These are phyloP conservation scores for Boletus rubescentipes DNA, from an alignment of 768 basidiomycete genomes.

Conservation along the genomic window DNA sequence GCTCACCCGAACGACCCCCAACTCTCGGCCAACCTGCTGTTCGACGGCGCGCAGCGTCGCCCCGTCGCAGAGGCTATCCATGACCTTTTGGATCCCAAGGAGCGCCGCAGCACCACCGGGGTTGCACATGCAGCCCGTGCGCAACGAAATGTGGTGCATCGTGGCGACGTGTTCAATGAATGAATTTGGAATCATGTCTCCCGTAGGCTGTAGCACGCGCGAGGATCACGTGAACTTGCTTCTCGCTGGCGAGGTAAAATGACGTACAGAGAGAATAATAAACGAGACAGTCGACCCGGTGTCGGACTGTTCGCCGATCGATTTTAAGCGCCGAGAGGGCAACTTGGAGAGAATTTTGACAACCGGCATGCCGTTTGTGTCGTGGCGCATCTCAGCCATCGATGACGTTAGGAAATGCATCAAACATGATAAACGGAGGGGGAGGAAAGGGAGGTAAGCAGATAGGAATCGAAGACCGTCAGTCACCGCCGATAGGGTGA, in stretches of 20 bases:
- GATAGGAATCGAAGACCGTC: constrained; percentile 76
- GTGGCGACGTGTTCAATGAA: constrained; percentile 74
- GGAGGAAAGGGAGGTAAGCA: constrained; percentile 77
- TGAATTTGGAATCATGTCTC: constrained; percentile 66
- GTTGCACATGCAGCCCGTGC: constrained; percentile 88
- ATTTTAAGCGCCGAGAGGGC: constrained; percentile 51
- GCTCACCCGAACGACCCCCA: constrained; percentile 75
- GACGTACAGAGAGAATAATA: constrained; percentile 61
- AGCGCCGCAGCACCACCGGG: constrained; percentile 78
- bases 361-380: constrained; percentile 55
- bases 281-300: constrained; percentile 65
- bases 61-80: constrained; percentile 59
- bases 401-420: constrained; percentile 58
- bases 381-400: constrained; percentile 60
- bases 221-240: neutral
- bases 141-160: constrained; percentile 63
- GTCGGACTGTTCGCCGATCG: constrained; percentile 65
- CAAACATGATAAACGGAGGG: constrained; percentile 71
- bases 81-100: constrained; percentile 62
- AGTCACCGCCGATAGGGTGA: constrained; percentile 74
- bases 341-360: constrained; percentile 66
- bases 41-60: constrained; percentile 65
- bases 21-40: constrained; percentile 56
- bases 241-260: neutral
- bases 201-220: constrained; percentile 47